Conservation (phyloP, 257 asterid species). For the Nicotiana undulata region DNA sequence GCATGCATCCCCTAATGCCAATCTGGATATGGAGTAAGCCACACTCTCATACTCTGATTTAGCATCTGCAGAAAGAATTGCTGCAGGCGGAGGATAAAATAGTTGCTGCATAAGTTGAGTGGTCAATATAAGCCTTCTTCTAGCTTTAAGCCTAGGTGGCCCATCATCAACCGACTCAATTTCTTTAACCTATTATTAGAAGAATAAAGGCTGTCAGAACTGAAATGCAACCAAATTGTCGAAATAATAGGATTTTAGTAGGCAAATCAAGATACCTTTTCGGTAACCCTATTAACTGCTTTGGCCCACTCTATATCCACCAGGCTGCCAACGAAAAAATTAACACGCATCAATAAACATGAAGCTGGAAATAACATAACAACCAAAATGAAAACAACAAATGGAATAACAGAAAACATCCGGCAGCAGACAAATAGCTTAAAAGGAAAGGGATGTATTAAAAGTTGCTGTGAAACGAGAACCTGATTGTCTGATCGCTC, state of each 20-base stretch:
- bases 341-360: slow-evolving; percentile 15
- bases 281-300: slow-evolving; percentile 44
- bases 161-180: slow-evolving; percentile 51
- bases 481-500: slow-evolving; percentile 47
- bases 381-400: background rate
- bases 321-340: slow-evolving; percentile 37
- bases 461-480: background rate
- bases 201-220: slow-evolving; percentile 1
- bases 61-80: slow-evolving; percentile 52
- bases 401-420: background rate
- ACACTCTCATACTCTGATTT: slow-evolving; percentile 33
- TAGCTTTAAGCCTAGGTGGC: slow-evolving; percentile 39
- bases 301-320: slow-evolving; percentile 61
- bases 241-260: background rate
- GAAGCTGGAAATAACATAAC: background rate
- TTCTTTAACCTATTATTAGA: slow-evolving; percentile 46
- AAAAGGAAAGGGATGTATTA: background rate
- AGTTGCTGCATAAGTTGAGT: slow-evolving; percentile 85
- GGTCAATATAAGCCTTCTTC: slow-evolving; percentile 64
- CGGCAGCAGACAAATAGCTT: background rate
- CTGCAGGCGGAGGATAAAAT: slow-evolving; percentile 49
- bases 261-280: slow-evolving; percentile 41
- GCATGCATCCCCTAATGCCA: slow-evolving; percentile 71
- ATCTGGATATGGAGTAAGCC: slow-evolving; percentile 51
- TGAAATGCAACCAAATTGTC: background rate